Percentiles rank a stretch among this genome's conserved stretches.
phyloP scores from a whole-genome alignment of 2,329 filamentous ascomycete genomes.

The Phoma herbarum region DNA sequence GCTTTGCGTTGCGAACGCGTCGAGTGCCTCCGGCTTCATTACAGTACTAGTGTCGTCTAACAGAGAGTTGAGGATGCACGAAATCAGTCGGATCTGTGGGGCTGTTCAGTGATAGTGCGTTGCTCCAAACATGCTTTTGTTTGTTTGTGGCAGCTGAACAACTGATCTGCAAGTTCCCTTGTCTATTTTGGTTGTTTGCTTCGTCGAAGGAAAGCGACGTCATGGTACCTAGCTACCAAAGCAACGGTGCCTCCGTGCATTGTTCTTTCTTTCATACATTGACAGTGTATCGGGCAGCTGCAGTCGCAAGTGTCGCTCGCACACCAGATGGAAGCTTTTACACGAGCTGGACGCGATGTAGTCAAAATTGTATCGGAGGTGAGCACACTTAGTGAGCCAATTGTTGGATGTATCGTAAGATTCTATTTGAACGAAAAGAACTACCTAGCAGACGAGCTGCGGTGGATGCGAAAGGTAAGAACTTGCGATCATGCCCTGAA shows the following conservation, averaged over 20 bases:
- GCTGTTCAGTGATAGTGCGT: not conserved
- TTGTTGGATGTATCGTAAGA: not conserved
- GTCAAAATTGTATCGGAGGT: too few relatives aligned
- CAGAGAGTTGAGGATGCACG: too few relatives aligned
- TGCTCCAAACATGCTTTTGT: not conserved
- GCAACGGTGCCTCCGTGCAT: not conserved
- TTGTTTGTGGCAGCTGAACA: not conserved
- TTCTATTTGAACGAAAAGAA: not conserved
- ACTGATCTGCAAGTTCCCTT: not conserved
- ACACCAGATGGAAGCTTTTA: not conserved
- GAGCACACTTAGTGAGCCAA: not conserved
- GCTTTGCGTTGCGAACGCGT: constrained; percentile 29
- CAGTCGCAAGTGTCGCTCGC: not conserved
- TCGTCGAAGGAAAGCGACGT: constrained; percentile 1
- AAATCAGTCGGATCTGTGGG: too few relatives aligned
- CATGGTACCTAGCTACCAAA: not conserved
- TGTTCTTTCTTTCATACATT: not conserved
- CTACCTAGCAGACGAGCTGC: constrained; percentile 10
- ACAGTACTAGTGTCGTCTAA: not conserved
- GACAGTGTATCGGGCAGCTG: not conserved
- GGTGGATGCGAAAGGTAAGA: not conserved
- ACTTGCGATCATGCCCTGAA: constrained; percentile 1
- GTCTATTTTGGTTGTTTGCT: constrained; percentile 9
- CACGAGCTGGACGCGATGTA: not conserved
- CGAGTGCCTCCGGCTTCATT: constrained; percentile 31